phyloP scores from a whole-genome alignment of 1,284 basidiomycete genomes.

The Filobasidium uniguttulatum region DNA sequence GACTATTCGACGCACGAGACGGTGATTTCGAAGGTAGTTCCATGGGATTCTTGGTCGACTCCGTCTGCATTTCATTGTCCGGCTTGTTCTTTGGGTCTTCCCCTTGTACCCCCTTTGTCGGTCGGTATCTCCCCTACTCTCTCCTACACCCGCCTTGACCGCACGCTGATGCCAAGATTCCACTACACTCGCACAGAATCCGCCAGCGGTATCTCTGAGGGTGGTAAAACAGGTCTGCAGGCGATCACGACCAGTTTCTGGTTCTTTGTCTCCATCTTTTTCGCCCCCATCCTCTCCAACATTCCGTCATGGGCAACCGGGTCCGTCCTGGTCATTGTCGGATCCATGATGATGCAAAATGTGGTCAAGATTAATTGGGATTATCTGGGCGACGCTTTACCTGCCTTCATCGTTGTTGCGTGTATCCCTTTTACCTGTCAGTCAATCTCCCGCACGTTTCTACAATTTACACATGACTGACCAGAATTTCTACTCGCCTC shows the following conservation, averaged over 20 bases:
- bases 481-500: conserved; percentile 16
- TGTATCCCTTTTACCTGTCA: conserved; percentile 67
- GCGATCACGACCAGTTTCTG: conserved; percentile 59
- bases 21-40: conserved; percentile 78
- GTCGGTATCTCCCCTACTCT: background rate
- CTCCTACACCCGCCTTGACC: background rate
- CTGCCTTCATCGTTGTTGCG: conserved; percentile 64
- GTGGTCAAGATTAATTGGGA: conserved; percentile 79
- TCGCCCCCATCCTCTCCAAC: conserved; percentile 75
- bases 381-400: conserved; percentile 71
- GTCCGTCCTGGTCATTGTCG: conserved; percentile 71
- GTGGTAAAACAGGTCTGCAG: conserved; percentile 75
- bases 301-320: conserved; percentile 82
- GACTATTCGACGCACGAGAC: conserved; percentile 67
- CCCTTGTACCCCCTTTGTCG: conserved; percentile 76
- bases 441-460: conserved; percentile 35
- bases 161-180: background rate
- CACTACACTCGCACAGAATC: conserved; percentile 17
- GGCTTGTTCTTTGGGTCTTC: conserved; percentile 58
- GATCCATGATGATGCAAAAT: conserved; percentile 77
- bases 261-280: conserved; percentile 79
- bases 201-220: conserved; percentile 46
- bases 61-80: conserved; percentile 23
- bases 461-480: conserved; percentile 10
- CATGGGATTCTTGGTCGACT: conserved; percentile 59